Evolutionary conservation across 23 red algal genomes (phyloP).

Genomic region (Chondrus crispus): DNA sequence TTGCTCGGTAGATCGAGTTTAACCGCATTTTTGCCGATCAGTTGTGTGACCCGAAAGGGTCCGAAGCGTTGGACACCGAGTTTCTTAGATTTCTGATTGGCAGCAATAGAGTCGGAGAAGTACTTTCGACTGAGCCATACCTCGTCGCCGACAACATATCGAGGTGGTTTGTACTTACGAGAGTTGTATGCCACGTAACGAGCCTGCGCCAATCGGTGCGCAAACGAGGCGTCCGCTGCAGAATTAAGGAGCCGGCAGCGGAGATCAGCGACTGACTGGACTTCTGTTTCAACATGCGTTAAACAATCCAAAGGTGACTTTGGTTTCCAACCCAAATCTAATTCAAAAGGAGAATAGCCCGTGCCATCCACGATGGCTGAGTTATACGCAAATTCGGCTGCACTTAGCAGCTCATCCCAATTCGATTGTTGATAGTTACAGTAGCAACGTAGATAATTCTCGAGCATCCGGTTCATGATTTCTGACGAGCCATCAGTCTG

Average conservation of each 20-base stretch:
- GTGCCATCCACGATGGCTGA: background rate
- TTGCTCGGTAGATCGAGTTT: background rate
- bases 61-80: background rate
- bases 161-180: background rate
- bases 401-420: background rate
- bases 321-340: conserved; percentile 7
- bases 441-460: conserved; percentile 13
- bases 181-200: background rate
- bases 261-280: background rate
- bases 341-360: background rate
- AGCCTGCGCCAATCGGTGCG: background rate
- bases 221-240: background rate
- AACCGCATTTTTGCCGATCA: background rate
- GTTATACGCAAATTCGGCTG: conserved; percentile 16
- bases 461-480: conserved; percentile 21
- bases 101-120: background rate
- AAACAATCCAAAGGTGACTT: background rate
- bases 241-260: background rate
- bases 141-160: background rate
- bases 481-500: conserved; percentile 18
- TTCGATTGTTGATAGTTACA: background rate
- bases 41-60: background rate
- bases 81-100: background rate
- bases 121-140: conserved; percentile 8
- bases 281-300: background rate